Evolutionary conservation across 495 filamentous ascomycete genomes (phyloP).

Genomic region (Letharia columbiana): DNA sequence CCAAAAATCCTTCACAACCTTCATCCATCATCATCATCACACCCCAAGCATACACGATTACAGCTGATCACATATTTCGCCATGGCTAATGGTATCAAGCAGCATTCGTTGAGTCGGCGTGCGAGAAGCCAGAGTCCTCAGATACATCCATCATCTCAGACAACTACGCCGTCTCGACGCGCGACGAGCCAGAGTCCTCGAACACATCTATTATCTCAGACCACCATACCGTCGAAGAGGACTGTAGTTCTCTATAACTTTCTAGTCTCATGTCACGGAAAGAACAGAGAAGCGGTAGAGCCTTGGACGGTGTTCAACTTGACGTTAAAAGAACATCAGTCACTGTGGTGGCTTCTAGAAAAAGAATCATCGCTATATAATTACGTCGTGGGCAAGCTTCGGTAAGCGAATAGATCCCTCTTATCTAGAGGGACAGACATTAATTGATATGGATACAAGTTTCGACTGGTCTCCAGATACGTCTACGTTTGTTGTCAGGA

Average conservation of each 20-base stretch:
- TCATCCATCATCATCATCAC: too few species aligned
- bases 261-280: slow-evolving; percentile 6
- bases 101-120: too few species aligned
- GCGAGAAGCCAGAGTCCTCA: background rate
- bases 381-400: background rate
- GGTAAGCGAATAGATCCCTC: background rate
- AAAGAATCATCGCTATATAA: slow-evolving; percentile 2
- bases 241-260: background rate
- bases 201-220: background rate
- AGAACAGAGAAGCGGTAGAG: background rate
- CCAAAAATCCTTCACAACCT: too few species aligned
- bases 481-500: background rate
- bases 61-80: too few species aligned
- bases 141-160: background rate
- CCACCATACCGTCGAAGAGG: background rate
- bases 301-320: background rate
- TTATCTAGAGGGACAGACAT: background rate
- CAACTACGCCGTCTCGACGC: background rate
- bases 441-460: background rate
- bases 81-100: too few species aligned
- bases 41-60: too few species aligned
- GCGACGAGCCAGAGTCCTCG: background rate
- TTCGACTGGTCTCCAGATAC: slow-evolving; percentile 9
- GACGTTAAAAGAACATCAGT: background rate
- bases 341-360: slow-evolving; percentile 1